Evolutionary conservation across 2,329 filamentous ascomycete genomes (phyloP), one percentile per base, ranked within the genome.

Genomic region (Venturia asperata): DNA sequence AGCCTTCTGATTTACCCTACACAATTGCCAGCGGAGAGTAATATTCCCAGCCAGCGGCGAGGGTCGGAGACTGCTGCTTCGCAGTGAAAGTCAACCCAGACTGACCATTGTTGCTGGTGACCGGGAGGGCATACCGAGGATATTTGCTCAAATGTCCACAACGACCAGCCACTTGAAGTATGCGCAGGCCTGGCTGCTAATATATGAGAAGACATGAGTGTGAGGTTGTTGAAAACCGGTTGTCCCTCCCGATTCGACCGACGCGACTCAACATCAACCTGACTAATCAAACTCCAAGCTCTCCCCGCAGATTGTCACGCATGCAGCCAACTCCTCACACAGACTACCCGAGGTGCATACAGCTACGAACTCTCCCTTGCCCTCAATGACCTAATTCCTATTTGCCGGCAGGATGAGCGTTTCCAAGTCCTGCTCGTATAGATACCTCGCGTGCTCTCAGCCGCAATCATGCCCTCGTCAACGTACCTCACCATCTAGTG

Each of bases 221-320:
- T 10, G 21, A 58, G 27, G 21, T 52, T 24, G 17, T 10, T 34
- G 49, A 34, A 15, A 21, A 4, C 9, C 21, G 24, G 21, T 27
- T 6, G 21, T 6, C n/a, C 30, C 30, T 19, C 47, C 47, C 17
- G 49, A 56, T 11, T 56, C 13, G 49, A 56, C 10, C 49, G 10
- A 17, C 9, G 17, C 10, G 49, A 56, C 17, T 34, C 24, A 7
- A 6, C 11, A 56, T 56, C 7, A 56, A 17, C 1, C 52, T 58
- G 52, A 58, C 52, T 58, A 37, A 58, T 58, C 52, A 58, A 17
- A 2, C 27, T n/a, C 27, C 19, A 58, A n/a, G 52, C 30, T 58
- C 9, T 21, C 52, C 52, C 52, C 52, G 52, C 52, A 58, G 5
- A 11, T 17, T 24, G 49, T 7, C 9, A 58, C 52, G 19, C 30